A percentile compares a stretch with the other conserved stretches of the same genome.
Evolutionary conservation across 805 yeast genomes (phyloP).

Genomic region (Myxozyma neotropica): DNA sequence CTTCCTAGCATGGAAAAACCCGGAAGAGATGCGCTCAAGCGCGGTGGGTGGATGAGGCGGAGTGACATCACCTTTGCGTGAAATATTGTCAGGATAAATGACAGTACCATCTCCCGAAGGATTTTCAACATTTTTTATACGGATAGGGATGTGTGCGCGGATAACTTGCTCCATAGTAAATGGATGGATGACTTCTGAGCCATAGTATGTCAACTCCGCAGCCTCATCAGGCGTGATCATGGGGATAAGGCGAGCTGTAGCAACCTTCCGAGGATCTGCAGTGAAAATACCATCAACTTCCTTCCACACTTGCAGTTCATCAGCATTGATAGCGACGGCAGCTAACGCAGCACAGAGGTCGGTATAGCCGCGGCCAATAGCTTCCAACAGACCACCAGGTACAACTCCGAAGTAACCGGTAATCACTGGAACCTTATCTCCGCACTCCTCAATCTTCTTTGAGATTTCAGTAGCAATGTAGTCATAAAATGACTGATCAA

Average conservation of each 20-base stretch:
- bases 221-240: constrained; percentile 98
- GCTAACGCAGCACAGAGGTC: constrained; percentile 96
- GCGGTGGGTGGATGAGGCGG: constrained; percentile 95
- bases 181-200: constrained; percentile 97
- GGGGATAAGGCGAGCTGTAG: constrained; percentile 78
- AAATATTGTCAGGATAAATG: constrained; percentile 88
- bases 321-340: constrained; percentile 90
- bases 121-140: constrained; percentile 94
- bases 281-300: constrained; percentile 99
- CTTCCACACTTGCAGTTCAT: constrained; percentile 96
- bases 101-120: constrained; percentile 93
- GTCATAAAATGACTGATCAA: constrained; percentile 66
- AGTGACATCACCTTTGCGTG: constrained; percentile 80
- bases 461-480: constrained; percentile 56
- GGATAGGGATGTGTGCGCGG: constrained; percentile 90
- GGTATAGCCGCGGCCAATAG: constrained; percentile 97
- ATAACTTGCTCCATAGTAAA: constrained; percentile 99
- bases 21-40: constrained; percentile 52
- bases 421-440: constrained; percentile 67
- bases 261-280: constrained; percentile 96
- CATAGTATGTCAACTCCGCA: constrained; percentile 95
- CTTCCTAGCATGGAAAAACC: constrained; percentile 43
- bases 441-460: constrained; percentile 45
- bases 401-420: constrained; percentile 95
- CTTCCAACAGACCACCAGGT: constrained; percentile 92